Evolutionary conservation across 352 stramenopile genomes (phyloP), one percentile per base, ranked within the genome.

Genomic region (Pilasporangium apinafurcum): DNA sequence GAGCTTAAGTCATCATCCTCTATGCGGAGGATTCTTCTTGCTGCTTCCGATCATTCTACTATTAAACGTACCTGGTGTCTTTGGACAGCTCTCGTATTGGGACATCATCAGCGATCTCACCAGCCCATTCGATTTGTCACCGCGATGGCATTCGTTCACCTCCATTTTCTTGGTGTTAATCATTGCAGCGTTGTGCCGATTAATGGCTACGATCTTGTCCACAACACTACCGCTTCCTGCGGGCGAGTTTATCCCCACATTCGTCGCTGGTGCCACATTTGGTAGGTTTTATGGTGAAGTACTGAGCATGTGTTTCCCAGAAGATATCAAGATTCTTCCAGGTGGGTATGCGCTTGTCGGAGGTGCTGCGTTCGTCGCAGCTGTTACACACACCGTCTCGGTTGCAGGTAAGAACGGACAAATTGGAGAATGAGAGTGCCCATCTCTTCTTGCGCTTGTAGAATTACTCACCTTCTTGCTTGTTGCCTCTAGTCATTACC

Each of bases 341-440:
- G 78, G 78, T 5, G 73, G 70, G 20, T 92, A 90, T 44, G 77
- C 80, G 4, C 44, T 92, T 9, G 71, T 73, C 4, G 77, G 78
- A 25, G 80, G 61, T 5, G 77, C 76, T 8, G 62, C 69, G 4
- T 72, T 92, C 20, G 65, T 76, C n/a, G 73, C 62, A 3, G 52
- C 70, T 1, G 65, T 57, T 4, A 90, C 80, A 13, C 72, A 84
- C 39, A 86, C 80, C 3, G 61, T 86, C 8, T 88, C 74, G 0
- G 68, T 83, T 12, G 79, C 79, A 51, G 53, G 53, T 62, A 31
- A 20, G 39, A 31, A 25, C 8, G 3, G 6, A 18, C 16, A 13
- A 30, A 13, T 3, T 33, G 14, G 16, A 41, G 36, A 21, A 46
- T 28, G 17, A 8, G 34, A 16, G 8, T 24, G 13, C 27, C 14